Base-by-base conservation (phyloP, 768 basidiomycete species). In the Russula compacta region DNA sequence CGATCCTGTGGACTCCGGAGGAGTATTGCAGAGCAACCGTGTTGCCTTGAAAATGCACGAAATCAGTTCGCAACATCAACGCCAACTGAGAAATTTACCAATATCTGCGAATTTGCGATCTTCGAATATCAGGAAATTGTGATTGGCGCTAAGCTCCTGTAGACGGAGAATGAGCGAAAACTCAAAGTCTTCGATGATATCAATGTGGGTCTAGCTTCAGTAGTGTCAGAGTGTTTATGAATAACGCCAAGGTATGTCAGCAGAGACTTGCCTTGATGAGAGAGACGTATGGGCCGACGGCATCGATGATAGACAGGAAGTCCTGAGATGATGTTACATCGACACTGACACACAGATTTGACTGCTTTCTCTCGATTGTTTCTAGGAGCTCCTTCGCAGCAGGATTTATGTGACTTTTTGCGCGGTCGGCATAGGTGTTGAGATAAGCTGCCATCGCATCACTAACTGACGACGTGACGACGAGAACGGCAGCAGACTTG, bases 51-150 rank as follows among this genome's bases (percentile, higher is more conserved):
- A 19, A 38, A 8, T n/a, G 42, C 8, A 39, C 17, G 10, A 10
- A 36, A 1, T 52, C 21, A 59, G 42, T 12, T 43, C 51, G 9
- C 36, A 29, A 36, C 43, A 17, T 3, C 8, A 11, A 56, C 32
- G 15, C 7, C 44, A 24, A 8, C 44, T 36, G 55, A 32, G 6
- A 21, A 14, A 67, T 81, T 68, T 64, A 94, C 95, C 95, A 55
- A 99, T 98, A 73, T 99, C 97, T 4, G 97, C 95, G 69, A 99
- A 99, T 73, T 99, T 99, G 66, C 97, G 80, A 76, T 99, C 97
- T 76, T 98, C 97, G 67, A 98, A 99, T 67, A 98, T 94, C 55
- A 95, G 73, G 75, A 98, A 99, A 69, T 97, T 92, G 64, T 97
- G 84, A 71, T 89, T 86, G 49, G 73, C 69, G 69, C 87, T 85